Evolutionary conservation across 1,284 basidiomycete genomes (phyloP).

Genomic region (Ganoderma sp.): DNA sequence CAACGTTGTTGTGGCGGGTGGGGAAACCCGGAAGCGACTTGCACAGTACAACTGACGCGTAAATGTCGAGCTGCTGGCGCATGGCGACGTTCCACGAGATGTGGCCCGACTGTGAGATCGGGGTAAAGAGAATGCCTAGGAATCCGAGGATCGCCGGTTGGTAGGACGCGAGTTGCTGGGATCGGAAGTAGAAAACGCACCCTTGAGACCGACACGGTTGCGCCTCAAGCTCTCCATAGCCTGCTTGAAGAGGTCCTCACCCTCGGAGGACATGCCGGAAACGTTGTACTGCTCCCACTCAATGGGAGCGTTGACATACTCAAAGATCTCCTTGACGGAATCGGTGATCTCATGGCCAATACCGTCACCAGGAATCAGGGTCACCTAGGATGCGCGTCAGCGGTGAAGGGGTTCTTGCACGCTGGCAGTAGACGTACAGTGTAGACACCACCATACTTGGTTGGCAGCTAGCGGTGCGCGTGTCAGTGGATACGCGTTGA

Average conservation of each 20-base stretch:
- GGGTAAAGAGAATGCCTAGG: slow-evolving; percentile 96
- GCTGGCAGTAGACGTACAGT: slow-evolving; percentile 60
- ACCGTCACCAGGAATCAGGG: slow-evolving; percentile 95
- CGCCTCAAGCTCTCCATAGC: slow-evolving; percentile 96
- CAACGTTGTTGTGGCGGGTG: slow-evolving; percentile 95
- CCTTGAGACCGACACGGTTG: slow-evolving; percentile 98
- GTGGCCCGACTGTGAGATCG: slow-evolving; percentile 94
- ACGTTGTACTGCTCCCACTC: slow-evolving; percentile 99
- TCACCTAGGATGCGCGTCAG: slow-evolving; percentile 62
- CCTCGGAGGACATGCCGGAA: slow-evolving; percentile 93
- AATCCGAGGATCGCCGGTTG: slow-evolving; percentile 10
- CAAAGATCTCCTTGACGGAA: slow-evolving; percentile 99
- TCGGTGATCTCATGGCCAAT: slow-evolving; percentile 97
- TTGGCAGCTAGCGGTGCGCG: slow-evolving; percentile 65
- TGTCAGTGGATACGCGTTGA: slow-evolving; percentile 43
- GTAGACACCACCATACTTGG: slow-evolving; percentile 95
- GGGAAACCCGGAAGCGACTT: slow-evolving; percentile 98
- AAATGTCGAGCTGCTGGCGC: slow-evolving; percentile 99
- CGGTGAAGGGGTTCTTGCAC: slow-evolving; percentile 28
- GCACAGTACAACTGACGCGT: slow-evolving; percentile 97
- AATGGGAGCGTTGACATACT: slow-evolving; percentile 96
- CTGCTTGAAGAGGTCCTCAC: slow-evolving; percentile 95
- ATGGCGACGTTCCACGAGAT: slow-evolving; percentile 99
- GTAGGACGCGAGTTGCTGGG: neutral
- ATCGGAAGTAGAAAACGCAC: slow-evolving; percentile 51